phyloP scores from a whole-genome alignment of 768 basidiomycete genomes.

The Mycena venus region DNA sequence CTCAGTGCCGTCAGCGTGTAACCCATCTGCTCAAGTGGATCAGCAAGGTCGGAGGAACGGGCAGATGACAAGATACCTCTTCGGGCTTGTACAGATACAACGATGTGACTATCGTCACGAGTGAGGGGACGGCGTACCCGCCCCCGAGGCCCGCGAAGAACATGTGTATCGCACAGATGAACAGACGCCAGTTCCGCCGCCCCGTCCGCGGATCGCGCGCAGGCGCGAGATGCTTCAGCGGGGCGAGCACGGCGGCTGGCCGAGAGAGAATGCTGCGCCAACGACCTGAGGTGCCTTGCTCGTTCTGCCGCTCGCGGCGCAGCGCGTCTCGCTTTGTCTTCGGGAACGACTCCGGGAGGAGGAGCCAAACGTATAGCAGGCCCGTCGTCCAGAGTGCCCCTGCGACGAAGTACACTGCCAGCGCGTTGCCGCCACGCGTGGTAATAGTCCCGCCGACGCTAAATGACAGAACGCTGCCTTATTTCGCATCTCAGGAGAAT shows the following conservation, averaged over 20 bases:
- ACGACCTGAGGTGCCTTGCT: background rate
- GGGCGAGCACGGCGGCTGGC: constrained; percentile 33
- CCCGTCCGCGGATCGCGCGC: constrained; percentile 31
- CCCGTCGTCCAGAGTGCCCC: constrained; percentile 24
- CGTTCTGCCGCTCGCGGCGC: constrained; percentile 8
- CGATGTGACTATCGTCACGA: constrained; percentile 42
- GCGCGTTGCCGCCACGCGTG: constrained; percentile 36
- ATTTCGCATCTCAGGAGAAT: background rate
- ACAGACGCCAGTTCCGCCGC: constrained; percentile 43
- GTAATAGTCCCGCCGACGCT: constrained; percentile 46
- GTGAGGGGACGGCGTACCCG: constrained; percentile 28
- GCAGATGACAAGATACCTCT: constrained; percentile 30
- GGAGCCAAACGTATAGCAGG: constrained; percentile 37
- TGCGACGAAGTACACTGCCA: constrained; percentile 39
- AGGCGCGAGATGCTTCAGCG: constrained; percentile 41
- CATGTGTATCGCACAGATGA: constrained; percentile 43
- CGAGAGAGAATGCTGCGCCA: constrained; percentile 1
- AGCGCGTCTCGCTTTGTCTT: constrained; percentile 38
- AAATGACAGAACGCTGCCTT: constrained; percentile 44
- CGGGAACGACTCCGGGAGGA: constrained; percentile 48
- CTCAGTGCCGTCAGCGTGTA: constrained; percentile 36
- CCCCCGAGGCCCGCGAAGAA: constrained; percentile 36
- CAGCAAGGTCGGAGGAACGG: background rate
- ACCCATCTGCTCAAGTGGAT: constrained; percentile 37
- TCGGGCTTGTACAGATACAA: constrained; percentile 43